These are phyloP conservation scores for Paramyrothecium roridum DNA, from an alignment of 2,329 filamentous ascomycete genomes.

Conservation along the genomic window DNA sequence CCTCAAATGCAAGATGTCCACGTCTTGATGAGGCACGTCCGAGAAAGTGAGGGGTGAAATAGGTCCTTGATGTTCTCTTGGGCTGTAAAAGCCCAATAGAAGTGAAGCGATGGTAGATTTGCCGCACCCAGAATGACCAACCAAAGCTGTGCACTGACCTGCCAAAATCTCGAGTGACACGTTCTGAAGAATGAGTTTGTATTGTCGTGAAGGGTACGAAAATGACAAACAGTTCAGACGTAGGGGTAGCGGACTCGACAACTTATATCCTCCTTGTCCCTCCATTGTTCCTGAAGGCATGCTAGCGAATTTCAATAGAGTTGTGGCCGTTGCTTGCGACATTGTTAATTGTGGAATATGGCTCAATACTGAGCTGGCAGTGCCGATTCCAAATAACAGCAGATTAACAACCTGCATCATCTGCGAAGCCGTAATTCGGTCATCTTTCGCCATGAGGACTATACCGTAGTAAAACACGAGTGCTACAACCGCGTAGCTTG, in stretches of 20 bases:
- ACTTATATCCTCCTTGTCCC: slow-evolving; percentile 47
- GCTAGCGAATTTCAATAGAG: slow-evolving; percentile 67
- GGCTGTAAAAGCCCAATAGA: slow-evolving; percentile 67
- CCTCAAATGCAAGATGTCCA: slow-evolving; percentile 61
- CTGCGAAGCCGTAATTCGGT: slow-evolving; percentile 45
- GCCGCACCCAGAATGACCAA: slow-evolving; percentile 82
- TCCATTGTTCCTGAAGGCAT: slow-evolving; percentile 54
- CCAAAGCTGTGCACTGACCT: slow-evolving; percentile 70
- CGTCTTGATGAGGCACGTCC: slow-evolving; percentile 48
- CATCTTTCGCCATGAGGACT: slow-evolving; percentile 52
- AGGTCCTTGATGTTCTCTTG: slow-evolving; percentile 14
- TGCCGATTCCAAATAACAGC: slow-evolving; percentile 78
- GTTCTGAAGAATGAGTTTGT: slow-evolving; percentile 53
- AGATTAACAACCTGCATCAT: slow-evolving; percentile 77
- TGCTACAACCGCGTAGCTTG: slow-evolving; percentile 69
- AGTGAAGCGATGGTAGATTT: slow-evolving; percentile 82
- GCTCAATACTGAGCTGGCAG: slow-evolving; percentile 64
- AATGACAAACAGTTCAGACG: slow-evolving; percentile 58
- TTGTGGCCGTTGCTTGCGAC: slow-evolving; percentile 67
- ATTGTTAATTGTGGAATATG: slow-evolving; percentile 79
- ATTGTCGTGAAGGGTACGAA: slow-evolving; percentile 61
- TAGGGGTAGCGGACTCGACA: slow-evolving; percentile 39
- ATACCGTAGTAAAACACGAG: slow-evolving; percentile 83
- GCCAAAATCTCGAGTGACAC: slow-evolving; percentile 63
- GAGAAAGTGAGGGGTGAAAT: slow-evolving; percentile 52